Conservation (phyloP, 208 protist species). For the Trypanosoma brucei region DNA sequence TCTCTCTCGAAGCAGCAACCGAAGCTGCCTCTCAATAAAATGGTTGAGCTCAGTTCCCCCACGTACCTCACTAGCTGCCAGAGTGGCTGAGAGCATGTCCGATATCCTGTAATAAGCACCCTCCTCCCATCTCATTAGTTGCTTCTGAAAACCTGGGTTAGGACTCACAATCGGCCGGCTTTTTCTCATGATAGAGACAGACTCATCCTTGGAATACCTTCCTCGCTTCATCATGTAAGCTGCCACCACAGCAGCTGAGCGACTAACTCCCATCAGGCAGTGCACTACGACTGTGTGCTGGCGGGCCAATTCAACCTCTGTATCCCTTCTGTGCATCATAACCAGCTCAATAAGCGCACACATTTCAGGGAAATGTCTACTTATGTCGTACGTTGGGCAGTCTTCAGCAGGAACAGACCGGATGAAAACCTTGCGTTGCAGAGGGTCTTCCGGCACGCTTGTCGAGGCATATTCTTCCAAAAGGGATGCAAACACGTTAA, state of each 20-base stretch:
- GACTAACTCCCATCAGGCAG: slow-evolving; percentile 86
- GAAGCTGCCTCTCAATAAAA: slow-evolving; percentile 33
- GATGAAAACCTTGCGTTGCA: slow-evolving; percentile 55
- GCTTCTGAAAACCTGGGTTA: slow-evolving; percentile 70
- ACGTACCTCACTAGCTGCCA: slow-evolving; percentile 44
- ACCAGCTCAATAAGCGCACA: slow-evolving; percentile 66
- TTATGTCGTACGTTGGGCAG: slow-evolving; percentile 66
- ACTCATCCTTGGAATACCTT: slow-evolving; percentile 38
- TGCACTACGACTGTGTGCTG: slow-evolving; percentile 57
- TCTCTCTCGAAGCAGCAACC: slow-evolving; percentile 37
- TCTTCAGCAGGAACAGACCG: slow-evolving; percentile 64
- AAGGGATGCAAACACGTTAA: slow-evolving; percentile 40
- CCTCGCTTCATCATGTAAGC: slow-evolving; percentile 85
- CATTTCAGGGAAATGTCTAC: slow-evolving; percentile 54
- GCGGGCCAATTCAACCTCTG: background rate
- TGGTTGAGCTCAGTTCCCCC: slow-evolving; percentile 28
- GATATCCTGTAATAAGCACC: slow-evolving; percentile 42
- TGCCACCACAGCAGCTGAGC: slow-evolving; percentile 71
- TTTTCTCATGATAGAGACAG: slow-evolving; percentile 52
- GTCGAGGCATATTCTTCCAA: slow-evolving; percentile 41
- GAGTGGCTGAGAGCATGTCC: slow-evolving; percentile 45
- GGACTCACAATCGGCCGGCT: slow-evolving; percentile 58
- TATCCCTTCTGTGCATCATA: slow-evolving; percentile 24
- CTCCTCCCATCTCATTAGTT: slow-evolving; percentile 56
- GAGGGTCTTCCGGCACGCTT: slow-evolving; percentile 10